Evolutionary conservation across 257 asterid genomes (phyloP), one percentile per base, ranked within the genome.

Genomic region (Haberlea rhodopensis): DNA sequence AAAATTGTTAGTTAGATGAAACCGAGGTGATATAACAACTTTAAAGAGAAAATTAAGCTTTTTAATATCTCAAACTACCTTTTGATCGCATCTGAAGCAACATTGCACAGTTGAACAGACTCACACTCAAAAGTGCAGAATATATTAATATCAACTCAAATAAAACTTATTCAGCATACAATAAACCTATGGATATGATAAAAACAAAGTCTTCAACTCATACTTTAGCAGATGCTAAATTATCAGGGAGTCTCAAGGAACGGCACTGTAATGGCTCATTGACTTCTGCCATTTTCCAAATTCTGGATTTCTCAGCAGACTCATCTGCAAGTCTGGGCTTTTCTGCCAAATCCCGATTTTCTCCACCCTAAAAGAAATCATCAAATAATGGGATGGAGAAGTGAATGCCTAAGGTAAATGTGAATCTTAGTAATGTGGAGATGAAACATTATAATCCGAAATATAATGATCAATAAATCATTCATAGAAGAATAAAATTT

Each of bases 241-340:
- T 73, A 68, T 84, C 87, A 8, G 85, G 79, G 60, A 84, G 83
- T 75, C 81, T 81, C 79, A 79, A 51, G 21, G 85, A 71, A 53
- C 81, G 85, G 72, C 90, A 84, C 49, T 84, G 85, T 61, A 84
- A 63, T 56, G 85, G 76, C 64, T 84, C 85, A 75, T 77, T 79
- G 53, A 84, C 76, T 76, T 84, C 87, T 8, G 80, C 71, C 26
- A 80, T 70, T 70, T 81, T 84, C 90, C 87, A 84, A 23, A 71
- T 71, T 71, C 87, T 79, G 63, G 90, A 75, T 69, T 77, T 81
- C 51, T 84, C 87, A 25, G 63, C 24, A 32, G 90, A 46, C 60
- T 84, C 90, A 60, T 84, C 87, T 22, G 75, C 76, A 59, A 71
- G 69, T 72, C 82, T 81, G 60, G 82, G 82, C 75, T 81, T 84